Conservation (phyloP, 306 rosid species). For the Alnus rubra region DNA sequence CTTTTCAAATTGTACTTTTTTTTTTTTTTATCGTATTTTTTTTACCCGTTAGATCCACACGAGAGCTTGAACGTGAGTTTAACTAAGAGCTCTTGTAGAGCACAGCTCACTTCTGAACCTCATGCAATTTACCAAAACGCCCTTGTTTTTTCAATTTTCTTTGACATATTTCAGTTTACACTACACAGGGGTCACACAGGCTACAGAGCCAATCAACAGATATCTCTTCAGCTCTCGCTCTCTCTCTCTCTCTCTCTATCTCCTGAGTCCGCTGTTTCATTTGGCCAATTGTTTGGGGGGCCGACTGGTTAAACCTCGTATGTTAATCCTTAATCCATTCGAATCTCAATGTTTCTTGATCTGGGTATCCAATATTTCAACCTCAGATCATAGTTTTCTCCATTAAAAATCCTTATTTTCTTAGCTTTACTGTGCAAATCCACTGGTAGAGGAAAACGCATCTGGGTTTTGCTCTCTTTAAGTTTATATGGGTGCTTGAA, state of each 20-base stretch:
- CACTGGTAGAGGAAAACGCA: slow-evolving; percentile 36
- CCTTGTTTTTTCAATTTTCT: slow-evolving; percentile 29
- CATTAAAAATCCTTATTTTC: slow-evolving; percentile 20
- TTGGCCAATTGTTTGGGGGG: slow-evolving; percentile 28
- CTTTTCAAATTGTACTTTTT: not conserved
- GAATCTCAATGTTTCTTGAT: slow-evolving; percentile 48
- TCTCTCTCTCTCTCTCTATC: slow-evolving; percentile 28
- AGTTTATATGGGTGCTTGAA: slow-evolving; percentile 34
- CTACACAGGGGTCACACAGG: slow-evolving; percentile 42
- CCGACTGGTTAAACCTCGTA: slow-evolving; percentile 26
- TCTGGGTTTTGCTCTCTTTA: slow-evolving; percentile 37
- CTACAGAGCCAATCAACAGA: slow-evolving; percentile 61
- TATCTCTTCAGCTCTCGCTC: slow-evolving; percentile 45
- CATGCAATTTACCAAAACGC: slow-evolving; percentile 22
- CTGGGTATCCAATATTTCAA: slow-evolving; percentile 38
- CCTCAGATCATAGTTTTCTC: slow-evolving; percentile 40
- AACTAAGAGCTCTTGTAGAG: not conserved
- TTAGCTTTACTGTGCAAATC: slow-evolving; percentile 40
- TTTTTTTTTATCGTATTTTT: not conserved
- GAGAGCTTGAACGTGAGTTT: slow-evolving; percentile 12
- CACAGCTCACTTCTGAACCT: not conserved
- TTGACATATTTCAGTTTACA: slow-evolving; percentile 27
- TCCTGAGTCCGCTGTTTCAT: slow-evolving; percentile 37
- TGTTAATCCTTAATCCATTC: slow-evolving; percentile 29
- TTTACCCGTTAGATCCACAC: slow-evolving; percentile 19